Evolutionary conservation across 352 stramenopile genomes (phyloP).

Genomic region (Phytophthora tentaculata): DNA sequence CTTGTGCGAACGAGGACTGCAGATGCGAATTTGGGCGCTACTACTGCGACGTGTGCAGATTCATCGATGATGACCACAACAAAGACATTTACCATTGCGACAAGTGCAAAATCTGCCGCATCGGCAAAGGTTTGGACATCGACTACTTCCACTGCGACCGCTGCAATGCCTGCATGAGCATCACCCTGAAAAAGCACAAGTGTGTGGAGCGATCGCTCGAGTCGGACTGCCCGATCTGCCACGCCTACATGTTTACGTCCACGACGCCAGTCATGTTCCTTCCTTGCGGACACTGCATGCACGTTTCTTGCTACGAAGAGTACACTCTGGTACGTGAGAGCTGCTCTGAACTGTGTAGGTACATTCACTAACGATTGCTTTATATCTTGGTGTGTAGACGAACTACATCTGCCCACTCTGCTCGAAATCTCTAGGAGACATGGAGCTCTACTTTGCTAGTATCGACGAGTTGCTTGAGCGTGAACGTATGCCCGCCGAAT

Average conservation of each 20-base stretch:
- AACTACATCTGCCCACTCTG: conserved; percentile 96
- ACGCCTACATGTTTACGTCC: conserved; percentile 95
- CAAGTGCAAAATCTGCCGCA: conserved; percentile 98
- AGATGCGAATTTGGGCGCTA: conserved; percentile 91
- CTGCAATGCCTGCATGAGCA: conserved; percentile 98
- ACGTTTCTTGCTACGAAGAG: conserved; percentile 94
- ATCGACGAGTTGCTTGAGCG: conserved; percentile 85
- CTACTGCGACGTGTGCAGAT: conserved; percentile 95
- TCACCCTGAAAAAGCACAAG: conserved; percentile 91
- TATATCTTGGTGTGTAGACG: conserved; percentile 44
- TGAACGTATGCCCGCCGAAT: conserved; percentile 83
- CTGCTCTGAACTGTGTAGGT: background rate
- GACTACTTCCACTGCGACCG: conserved; percentile 99
- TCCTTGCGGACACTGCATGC: conserved; percentile 96
- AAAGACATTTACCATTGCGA: conserved; percentile 98
- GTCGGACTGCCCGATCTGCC: conserved; percentile 96
- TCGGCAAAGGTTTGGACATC: conserved; percentile 94
- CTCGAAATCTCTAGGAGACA: conserved; percentile 95
- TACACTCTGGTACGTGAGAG: conserved; percentile 81
- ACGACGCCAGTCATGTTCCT: conserved; percentile 95
- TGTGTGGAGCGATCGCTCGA: conserved; percentile 96
- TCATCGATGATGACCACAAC: conserved; percentile 93
- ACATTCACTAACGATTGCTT: conserved; percentile 9
- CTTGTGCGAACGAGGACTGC: conserved; percentile 73
- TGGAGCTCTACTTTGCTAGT: conserved; percentile 90